Conservation (phyloP, 192 early-diverging fungal genomes). For the Rhizophagus clarus region DNA sequence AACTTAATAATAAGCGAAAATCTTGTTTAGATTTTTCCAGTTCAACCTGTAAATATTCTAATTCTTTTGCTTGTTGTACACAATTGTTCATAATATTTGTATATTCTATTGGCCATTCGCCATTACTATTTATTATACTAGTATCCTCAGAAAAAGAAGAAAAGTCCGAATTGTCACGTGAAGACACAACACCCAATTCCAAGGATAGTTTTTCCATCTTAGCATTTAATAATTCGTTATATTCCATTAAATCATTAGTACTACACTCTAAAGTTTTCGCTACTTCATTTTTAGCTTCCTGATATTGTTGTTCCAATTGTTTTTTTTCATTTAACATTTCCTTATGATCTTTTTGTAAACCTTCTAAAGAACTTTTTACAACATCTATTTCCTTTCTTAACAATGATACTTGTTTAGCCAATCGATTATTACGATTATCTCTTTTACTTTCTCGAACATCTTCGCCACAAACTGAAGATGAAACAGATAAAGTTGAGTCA, state of each 20-base stretch:
- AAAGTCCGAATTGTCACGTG: not conserved
- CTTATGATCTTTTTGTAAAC: constrained; percentile 24
- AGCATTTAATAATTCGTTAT: constrained; percentile 24
- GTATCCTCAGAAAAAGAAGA: not conserved
- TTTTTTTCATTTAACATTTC: constrained; percentile 31
- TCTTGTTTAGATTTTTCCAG: constrained; percentile 24
- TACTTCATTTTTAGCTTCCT: constrained; percentile 23
- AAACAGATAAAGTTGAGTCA: constrained; percentile 2
- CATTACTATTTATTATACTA: not conserved
- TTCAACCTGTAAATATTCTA: constrained; percentile 10
- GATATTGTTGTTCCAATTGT: constrained; percentile 27
- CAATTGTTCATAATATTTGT: constrained; percentile 28
- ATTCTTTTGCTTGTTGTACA: constrained; percentile 20
- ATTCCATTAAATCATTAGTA: constrained; percentile 3
- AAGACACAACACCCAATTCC: not conserved
- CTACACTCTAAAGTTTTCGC: constrained; percentile 23
- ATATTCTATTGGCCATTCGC: constrained; percentile 12
- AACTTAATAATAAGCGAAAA: constrained; percentile 7
- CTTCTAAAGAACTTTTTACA: constrained; percentile 17
- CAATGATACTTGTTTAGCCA: constrained; percentile 3
- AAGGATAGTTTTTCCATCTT: constrained; percentile 5
- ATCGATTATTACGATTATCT: not conserved
- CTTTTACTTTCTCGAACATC: not conserved
- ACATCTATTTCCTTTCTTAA: constrained; percentile 30
- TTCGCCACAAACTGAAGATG: not conserved